phyloP scores from a whole-genome alignment of 2,329 filamentous ascomycete species.

The Arthrobotrys iridis region DNA sequence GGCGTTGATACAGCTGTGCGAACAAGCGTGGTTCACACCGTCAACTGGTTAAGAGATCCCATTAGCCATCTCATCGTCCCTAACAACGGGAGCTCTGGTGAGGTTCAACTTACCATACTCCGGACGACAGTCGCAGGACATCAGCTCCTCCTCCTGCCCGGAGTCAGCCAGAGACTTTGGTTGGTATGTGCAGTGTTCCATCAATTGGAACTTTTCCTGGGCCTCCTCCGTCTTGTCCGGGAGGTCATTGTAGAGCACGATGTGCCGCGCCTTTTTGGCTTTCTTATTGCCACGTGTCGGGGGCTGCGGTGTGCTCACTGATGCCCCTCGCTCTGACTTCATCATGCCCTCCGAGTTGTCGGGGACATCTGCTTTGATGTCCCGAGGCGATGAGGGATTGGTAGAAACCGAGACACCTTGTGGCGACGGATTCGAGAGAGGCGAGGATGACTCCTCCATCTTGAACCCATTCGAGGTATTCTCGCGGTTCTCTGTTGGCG shows the following conservation, averaged over 20 bases:
- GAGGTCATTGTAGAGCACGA: conserved; percentile 73
- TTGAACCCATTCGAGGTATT: conserved; percentile 14
- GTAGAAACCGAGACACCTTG: conserved; percentile 32
- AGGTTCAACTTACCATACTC: conserved; percentile 81
- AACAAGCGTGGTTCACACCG: conserved; percentile 82
- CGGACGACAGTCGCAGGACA: conserved; percentile 94
- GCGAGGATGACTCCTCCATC: conserved; percentile 46
- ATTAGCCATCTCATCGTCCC: conserved; percentile 61
- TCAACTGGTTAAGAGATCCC: conserved; percentile 64
- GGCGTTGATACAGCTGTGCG: conserved; percentile 97
- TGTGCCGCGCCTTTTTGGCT: conserved; percentile 41
- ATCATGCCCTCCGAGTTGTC: conserved; percentile 30
- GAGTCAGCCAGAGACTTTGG: conserved; percentile 91
- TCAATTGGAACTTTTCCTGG: conserved; percentile 78
- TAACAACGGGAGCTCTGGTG: conserved; percentile 36
- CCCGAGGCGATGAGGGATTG: conserved; percentile 48
- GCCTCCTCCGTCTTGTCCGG: conserved; percentile 83
- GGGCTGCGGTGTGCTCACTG: conserved; percentile 19
- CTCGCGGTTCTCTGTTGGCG: conserved; percentile 2
- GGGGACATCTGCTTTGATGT: conserved; percentile 25
- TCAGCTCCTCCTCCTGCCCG: conserved; percentile 75
- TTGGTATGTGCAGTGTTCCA: conserved; percentile 87
- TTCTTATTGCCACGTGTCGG: conserved; percentile 54
- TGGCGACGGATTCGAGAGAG: conserved; percentile 32
- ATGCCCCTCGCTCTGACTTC: conserved; percentile 19